Base-by-base conservation (phyloP, 2,329 filamentous ascomycete genomes). In the Cucurbitaria berberidis region DNA sequence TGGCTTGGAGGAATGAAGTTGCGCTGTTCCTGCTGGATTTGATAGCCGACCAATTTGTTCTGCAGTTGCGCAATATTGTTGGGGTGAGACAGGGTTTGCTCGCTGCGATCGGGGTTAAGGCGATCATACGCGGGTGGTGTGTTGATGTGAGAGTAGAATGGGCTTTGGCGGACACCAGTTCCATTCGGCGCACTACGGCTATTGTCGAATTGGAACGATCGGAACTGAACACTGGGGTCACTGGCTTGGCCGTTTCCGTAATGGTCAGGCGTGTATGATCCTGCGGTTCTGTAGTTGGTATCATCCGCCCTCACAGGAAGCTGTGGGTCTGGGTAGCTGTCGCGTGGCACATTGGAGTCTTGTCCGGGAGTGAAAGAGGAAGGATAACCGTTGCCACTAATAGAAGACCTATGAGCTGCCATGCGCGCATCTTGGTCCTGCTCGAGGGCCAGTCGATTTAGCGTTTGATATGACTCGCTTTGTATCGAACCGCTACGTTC, bases 21-120 rank as follows among this genome's bases (percentile, higher is more conserved):
- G n/a, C 74, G 64, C 27, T 70, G 71, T 38, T 73, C 63, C 44
- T 75, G 73, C 48, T 76, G 74, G 11, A 75, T 77, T 55, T 82
- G 78, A 44, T 81, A 74, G 16, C 77, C 77, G 15, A 78, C 75
- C 18, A 84, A 65, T 54, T 81, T 81, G 51, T 78, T 78, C 48
- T 84, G 80, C 24, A 83, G 67, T 18, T 78, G 67, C 2, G 73
- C 76, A 22, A 76, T 66, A 58, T 81, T 72, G 60, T 79, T 80
- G 15, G 72, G 77, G 29, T 69, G 74, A 30, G 78, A 77, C 24
- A 74, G 68, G 18, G 69, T 70, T 40, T 79, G 70, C 32, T 78
- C 75, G 51, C 70, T 73, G 26, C 74, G 75, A 24, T 79, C 76
- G 27, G 78, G 74, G 54, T 75, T 73, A 44, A 77, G 64, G 49